Percentiles rank a stretch among this genome's conserved stretches.
Conservation (phyloP, 2,329 filamentous ascomycete species). For the Grosmannia serpens region DNA sequence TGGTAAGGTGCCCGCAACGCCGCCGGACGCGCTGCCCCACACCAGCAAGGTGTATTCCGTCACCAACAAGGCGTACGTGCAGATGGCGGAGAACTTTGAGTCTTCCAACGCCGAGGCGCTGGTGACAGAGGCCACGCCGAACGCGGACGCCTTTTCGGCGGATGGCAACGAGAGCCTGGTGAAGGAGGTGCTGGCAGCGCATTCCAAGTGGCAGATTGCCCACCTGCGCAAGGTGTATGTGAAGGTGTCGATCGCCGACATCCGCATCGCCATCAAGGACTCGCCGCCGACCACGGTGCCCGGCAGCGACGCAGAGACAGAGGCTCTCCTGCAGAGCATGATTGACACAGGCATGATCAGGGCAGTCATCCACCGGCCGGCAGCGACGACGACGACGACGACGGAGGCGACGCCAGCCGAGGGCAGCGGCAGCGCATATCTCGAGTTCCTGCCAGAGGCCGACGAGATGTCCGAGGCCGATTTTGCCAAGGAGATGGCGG, state of each 20-base stretch:
- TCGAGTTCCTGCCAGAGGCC: constrained; percentile 36
- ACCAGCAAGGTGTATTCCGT: constrained; percentile 45
- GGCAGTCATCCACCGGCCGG: constrained; percentile 34
- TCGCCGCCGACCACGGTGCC: constrained; percentile 24
- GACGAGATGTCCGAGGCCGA: constrained; percentile 36
- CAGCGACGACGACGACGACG: background rate
- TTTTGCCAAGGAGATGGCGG: constrained; percentile 35
- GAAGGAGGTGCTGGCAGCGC: constrained; percentile 54
- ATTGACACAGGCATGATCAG: constrained; percentile 40
- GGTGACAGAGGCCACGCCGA: constrained; percentile 45
- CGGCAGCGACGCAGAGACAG: constrained; percentile 29
- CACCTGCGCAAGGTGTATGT: constrained; percentile 62
- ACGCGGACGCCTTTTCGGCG: constrained; percentile 46
- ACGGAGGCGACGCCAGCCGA: background rate
- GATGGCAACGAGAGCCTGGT: constrained; percentile 68
- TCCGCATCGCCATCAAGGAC: constrained; percentile 38
- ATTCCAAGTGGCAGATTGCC: constrained; percentile 65
- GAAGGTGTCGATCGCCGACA: constrained; percentile 42
- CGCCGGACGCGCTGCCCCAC: constrained; percentile 40
- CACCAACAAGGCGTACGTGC: constrained; percentile 58
- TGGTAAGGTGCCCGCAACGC: constrained; percentile 42
- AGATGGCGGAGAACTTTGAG: constrained; percentile 56
- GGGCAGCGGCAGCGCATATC: constrained; percentile 22
- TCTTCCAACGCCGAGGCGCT: constrained; percentile 38
- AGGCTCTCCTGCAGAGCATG: constrained; percentile 41